Evolutionary conservation across 1,284 basidiomycete genomes (phyloP).

Genomic region (Ustilago bromivora): DNA sequence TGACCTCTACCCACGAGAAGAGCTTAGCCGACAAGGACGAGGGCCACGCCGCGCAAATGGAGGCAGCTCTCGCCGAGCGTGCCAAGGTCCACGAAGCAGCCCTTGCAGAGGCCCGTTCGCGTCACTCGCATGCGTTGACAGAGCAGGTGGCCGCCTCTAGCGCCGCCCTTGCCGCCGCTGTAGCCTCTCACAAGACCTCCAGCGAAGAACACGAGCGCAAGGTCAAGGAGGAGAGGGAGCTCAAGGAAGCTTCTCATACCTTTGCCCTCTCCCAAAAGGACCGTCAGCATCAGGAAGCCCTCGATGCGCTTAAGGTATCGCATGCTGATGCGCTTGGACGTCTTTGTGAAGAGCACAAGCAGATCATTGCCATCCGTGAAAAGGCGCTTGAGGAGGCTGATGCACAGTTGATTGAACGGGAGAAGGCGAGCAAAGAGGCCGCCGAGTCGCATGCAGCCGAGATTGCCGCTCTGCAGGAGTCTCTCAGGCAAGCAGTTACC

Average conservation of each 20-base stretch:
- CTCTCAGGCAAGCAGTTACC: slow-evolving; percentile 7
- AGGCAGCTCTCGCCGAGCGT: slow-evolving; percentile 42
- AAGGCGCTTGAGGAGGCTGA: slow-evolving; percentile 33
- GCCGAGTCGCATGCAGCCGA: slow-evolving; percentile 17
- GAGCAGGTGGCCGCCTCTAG: slow-evolving; percentile 56
- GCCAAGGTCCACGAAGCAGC: slow-evolving; percentile 53
- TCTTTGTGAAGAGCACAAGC: slow-evolving; percentile 36
- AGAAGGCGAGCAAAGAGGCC: slow-evolving; percentile 16
- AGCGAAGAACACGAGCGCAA: slow-evolving; percentile 44
- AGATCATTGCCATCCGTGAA: slow-evolving; percentile 32
- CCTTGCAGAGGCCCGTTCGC: slow-evolving; percentile 56
- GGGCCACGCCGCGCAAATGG: slow-evolving; percentile 31
- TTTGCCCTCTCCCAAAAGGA: slow-evolving; percentile 49
- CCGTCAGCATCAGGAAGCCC: slow-evolving; percentile 36
- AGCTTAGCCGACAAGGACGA: slow-evolving; percentile 33
- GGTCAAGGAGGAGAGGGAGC: slow-evolving; percentile 44
- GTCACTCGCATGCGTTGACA: slow-evolving; percentile 57
- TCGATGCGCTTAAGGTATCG: slow-evolving; percentile 34
- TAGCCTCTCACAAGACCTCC: slow-evolving; percentile 48
- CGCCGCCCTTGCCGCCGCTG: slow-evolving; percentile 46
- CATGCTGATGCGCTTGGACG: slow-evolving; percentile 29
- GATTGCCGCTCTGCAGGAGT: slow-evolving; percentile 16
- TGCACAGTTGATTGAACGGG: slow-evolving; percentile 28
- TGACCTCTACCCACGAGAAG: slow-evolving; percentile 33
- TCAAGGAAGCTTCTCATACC: slow-evolving; percentile 38